A percentile compares a stretch with the other conserved stretches of the same genome.
Conservation (phyloP, 1,284 basidiomycete genomes). For the Moniliophthora roreri region DNA sequence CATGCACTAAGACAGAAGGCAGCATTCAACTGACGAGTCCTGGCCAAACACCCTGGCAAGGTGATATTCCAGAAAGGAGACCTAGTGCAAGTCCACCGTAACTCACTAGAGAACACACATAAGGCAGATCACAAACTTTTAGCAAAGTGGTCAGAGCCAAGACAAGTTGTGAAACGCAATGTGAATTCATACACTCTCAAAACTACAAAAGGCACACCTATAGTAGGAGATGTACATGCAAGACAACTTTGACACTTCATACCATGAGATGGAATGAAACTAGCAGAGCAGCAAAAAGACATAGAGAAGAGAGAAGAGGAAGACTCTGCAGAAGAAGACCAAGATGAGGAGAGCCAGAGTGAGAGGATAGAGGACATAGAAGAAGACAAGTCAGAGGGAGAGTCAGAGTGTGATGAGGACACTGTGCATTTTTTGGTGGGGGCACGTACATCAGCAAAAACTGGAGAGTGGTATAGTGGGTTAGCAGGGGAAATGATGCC, state of each 20-base stretch:
- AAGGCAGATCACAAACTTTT: slow-evolving; percentile 18
- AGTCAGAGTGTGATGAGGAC: too few species aligned
- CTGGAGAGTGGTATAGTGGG: too few species aligned
- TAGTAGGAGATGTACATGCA: slow-evolving; percentile 17
- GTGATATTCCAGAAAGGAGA: slow-evolving; percentile 15
- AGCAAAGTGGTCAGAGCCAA: slow-evolving; percentile 23
- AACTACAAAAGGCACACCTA: slow-evolving; percentile 13
- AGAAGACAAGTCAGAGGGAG: too few species aligned
- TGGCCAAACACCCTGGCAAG: slow-evolving; percentile 6
- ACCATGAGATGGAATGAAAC: slow-evolving; percentile 7
- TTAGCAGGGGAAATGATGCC: too few species aligned
- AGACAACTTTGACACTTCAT: slow-evolving; percentile 16
- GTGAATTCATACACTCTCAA: slow-evolving; percentile 22
- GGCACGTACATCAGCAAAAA: too few species aligned
- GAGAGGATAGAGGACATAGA: too few species aligned
- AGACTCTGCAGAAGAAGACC: too few species aligned
- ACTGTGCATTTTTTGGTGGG: too few species aligned
- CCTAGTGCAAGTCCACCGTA: slow-evolving; percentile 19
- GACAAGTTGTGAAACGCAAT: slow-evolving; percentile 12
- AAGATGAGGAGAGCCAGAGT: too few species aligned
- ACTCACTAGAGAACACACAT: slow-evolving; percentile 19
- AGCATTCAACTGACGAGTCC: slow-evolving; percentile 20
- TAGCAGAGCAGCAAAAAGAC: slow-evolving; percentile 11
- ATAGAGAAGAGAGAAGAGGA: neutral
- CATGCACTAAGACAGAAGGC: slow-evolving; percentile 7